phyloP scores from a whole-genome alignment of 148 eudicot genomes.

The Bassia scoparia region DNA sequence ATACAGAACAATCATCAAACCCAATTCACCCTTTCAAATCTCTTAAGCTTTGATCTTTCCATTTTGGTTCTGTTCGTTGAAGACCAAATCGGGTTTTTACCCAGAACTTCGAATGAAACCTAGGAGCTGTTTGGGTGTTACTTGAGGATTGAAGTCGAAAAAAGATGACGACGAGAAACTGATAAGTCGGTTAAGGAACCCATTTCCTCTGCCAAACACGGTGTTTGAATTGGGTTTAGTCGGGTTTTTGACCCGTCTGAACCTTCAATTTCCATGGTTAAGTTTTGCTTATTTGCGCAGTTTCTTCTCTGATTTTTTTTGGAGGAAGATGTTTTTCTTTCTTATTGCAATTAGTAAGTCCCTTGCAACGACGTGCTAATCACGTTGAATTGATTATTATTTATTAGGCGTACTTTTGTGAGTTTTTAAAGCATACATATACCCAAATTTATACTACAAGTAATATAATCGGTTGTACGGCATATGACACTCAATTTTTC shows the following conservation, averaged over 20 bases:
- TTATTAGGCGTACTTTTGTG: too few species aligned
- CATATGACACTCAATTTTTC: too few species aligned
- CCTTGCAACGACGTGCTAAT: too few species aligned
- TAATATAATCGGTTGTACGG: too few species aligned
- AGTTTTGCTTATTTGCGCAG: too few species aligned
- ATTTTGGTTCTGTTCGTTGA: background rate
- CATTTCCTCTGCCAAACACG: conserved; percentile 52
- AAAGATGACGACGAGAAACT: conserved; percentile 74
- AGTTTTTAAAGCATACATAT: too few species aligned
- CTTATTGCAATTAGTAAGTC: too few species aligned
- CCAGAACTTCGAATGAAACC: conserved; percentile 53
- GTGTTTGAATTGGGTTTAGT: conserved; percentile 29
- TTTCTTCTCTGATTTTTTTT: background rate
- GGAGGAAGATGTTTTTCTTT: conserved; percentile 7
- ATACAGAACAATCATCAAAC: conserved; percentile 67
- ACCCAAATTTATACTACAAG: too few species aligned
- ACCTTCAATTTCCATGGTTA: conserved; percentile 71
- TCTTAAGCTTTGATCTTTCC: conserved; percentile 48
- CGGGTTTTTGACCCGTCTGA: conserved; percentile 45
- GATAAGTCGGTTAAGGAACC: conserved; percentile 42
- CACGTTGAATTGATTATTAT: too few species aligned
- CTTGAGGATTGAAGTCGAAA: conserved; percentile 23
- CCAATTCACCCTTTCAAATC: conserved; percentile 60
- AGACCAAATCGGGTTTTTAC: conserved; percentile 77
- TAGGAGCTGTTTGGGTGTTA: conserved; percentile 20